Conservation (phyloP, 192 early-diverging fungal species). For the Podila epicladia region DNA sequence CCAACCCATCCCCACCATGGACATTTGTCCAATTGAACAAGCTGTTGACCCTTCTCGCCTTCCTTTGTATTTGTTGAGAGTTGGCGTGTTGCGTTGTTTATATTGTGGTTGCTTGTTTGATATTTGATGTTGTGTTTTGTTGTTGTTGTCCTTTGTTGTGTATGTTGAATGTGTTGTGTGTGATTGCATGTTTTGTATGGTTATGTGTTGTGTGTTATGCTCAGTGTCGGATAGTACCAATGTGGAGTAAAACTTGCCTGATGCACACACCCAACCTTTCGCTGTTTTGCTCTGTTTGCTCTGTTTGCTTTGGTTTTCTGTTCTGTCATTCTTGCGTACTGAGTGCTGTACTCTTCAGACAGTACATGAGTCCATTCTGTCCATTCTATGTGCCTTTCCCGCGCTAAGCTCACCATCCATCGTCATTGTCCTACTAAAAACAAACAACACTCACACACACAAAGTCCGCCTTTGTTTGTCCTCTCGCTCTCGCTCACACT, state of each 20-base stretch:
- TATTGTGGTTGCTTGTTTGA: neutral
- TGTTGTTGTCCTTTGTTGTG: constrained; percentile 5
- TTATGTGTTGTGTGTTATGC: neutral
- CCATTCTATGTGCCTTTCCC: neutral
- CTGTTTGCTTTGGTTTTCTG: neutral
- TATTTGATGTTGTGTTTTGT: neutral
- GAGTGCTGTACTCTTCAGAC: neutral
- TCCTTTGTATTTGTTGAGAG: too few species aligned
- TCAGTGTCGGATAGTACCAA: neutral
- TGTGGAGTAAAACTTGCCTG: constrained; percentile 1
- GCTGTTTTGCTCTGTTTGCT: neutral
- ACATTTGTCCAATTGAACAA: too few species aligned
- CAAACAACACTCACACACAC: neutral
- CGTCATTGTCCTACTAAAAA: neutral
- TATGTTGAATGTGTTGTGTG: neutral
- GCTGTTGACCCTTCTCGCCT: too few species aligned
- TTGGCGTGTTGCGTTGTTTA: too few species aligned
- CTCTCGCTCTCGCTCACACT: too few species aligned
- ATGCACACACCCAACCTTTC: too few species aligned
- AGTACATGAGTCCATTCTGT: neutral
- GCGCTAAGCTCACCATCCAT: constrained; percentile 5
- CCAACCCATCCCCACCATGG: too few species aligned
- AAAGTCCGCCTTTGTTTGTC: too few species aligned
- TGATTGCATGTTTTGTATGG: neutral
- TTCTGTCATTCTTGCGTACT: too few species aligned